A percentile compares a stretch with the other conserved stretches of the same genome.
phyloP scores from a whole-genome alignment of 805 yeast genomes.

The Candida bentonensis region DNA sequence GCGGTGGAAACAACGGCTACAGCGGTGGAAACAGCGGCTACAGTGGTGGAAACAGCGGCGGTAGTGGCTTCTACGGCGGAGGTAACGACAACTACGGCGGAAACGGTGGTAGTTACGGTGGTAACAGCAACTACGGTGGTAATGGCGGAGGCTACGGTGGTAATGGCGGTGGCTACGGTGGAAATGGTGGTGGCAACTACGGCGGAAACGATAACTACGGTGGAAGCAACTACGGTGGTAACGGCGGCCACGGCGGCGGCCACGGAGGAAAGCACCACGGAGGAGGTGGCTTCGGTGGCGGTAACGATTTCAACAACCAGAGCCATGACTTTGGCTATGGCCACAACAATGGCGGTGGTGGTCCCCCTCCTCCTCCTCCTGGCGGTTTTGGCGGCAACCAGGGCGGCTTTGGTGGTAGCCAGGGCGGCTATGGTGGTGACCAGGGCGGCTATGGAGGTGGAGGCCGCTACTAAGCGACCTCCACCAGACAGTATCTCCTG shows the following conservation, averaged over 20 bases:
- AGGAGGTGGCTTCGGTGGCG: neutral
- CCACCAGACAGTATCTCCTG: too few species aligned
- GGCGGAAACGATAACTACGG: neutral
- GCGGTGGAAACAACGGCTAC: neutral
- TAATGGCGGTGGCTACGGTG: too few species aligned
- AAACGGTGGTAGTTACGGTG: neutral
- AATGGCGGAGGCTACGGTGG: neutral
- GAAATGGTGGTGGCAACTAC: neutral
- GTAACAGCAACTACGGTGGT: neutral
- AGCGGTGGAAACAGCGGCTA: neutral
- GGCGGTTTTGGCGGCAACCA: neutral
- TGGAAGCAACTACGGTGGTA: neutral
- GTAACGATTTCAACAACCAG: neutral
- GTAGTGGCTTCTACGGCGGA: neutral
- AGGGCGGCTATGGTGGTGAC: neutral
- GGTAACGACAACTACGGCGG: neutral
- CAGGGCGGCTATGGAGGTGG: neutral
- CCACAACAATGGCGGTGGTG: neutral
- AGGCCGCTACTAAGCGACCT: neutral
- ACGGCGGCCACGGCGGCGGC: neutral
- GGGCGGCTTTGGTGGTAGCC: neutral
- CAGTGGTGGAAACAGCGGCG: too few species aligned
- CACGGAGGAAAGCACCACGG: neutral
- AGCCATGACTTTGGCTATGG: conserved; percentile 1
- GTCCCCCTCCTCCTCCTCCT: neutral